Evolutionary conservation across 2,329 filamentous ascomycete genomes (phyloP).

Genomic region (Xylaria digitata): DNA sequence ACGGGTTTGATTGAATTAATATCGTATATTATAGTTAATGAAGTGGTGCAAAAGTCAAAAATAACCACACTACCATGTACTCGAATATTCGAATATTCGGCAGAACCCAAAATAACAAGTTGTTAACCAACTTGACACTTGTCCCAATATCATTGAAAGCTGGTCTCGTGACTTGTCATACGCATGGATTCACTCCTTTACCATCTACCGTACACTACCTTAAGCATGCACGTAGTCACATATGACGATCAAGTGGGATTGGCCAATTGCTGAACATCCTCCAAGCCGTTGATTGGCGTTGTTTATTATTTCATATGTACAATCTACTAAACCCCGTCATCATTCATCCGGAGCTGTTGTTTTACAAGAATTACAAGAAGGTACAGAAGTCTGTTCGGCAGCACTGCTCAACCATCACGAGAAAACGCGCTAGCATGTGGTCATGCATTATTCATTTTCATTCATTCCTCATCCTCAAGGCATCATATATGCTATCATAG

Average conservation of each 20-base stretch:
- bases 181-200: slow-evolving; percentile 1
- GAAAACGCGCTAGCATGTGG: slow-evolving; percentile 1
- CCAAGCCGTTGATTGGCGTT: slow-evolving; percentile 22
- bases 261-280: slow-evolving; percentile 31
- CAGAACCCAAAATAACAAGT: not conserved
- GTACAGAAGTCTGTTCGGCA: not conserved
- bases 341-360: not conserved
- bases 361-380: not conserved
- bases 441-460: slow-evolving; percentile 40
- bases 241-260: slow-evolving; percentile 26
- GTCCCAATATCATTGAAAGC: not conserved
- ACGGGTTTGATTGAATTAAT: no score
- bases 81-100: not conserved
- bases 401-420: slow-evolving; percentile 8
- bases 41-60: not conserved
- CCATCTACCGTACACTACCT: not conserved
- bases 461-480: slow-evolving; percentile 35
- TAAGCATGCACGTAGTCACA: not conserved
- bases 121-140: not conserved
- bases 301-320: not conserved
- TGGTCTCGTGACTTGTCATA: slow-evolving; percentile 9
- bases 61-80: no score
- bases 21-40: no score
- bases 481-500: slow-evolving; percentile 34
- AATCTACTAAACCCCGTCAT: not conserved